Evolutionary conservation across 139 green algal genomes (phyloP), one percentile per base, ranked within the genome.

Genomic region (Tetradesmus obliquus): DNA sequence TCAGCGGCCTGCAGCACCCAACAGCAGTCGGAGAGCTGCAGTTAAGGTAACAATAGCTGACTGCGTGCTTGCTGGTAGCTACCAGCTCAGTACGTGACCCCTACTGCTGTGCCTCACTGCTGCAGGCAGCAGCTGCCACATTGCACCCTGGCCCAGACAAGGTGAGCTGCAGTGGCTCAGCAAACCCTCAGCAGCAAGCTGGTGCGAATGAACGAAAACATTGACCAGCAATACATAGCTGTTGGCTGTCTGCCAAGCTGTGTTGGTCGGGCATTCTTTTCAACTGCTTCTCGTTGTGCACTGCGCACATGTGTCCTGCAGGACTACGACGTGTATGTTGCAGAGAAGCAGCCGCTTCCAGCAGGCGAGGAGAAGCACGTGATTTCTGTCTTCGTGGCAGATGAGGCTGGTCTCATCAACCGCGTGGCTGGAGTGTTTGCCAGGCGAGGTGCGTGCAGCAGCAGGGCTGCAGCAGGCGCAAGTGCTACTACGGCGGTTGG

Each of bases 321-420:
- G 90, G 79, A 83, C 5, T 95, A 94, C 24, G 95, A 97, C 88
- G 95, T 97, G 32, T 97, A 96, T 55, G 94, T 97, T 0, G 92
- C 96, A 15, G 94, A 98, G 62, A 92, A 94, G 2, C 91, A 97
- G 93, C 95, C 93, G 1, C 94, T 99, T 55, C 92, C 96, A 72
- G 97, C 96, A 90, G 98, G 97, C 15, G 95, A 97, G 92, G 91
- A 95, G 72, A 99, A 99, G 93, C 97, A 99, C 94, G 96, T 97
- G n/a, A 95, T 99, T 54, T 97, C 95, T 8, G 96, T 99, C 19
- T 99, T 99, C 94, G 98, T 99, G 9, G 97, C 97, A 0, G 98
- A 99, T 92, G 98, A 99, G 93, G 93, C 95, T n/a, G 98, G 98
- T 55, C 95, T 99, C 62, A 99, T 99, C 94, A 99, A 99, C 94